Conservation (phyloP, 768 basidiomycete species). For the Chiua virens region DNA sequence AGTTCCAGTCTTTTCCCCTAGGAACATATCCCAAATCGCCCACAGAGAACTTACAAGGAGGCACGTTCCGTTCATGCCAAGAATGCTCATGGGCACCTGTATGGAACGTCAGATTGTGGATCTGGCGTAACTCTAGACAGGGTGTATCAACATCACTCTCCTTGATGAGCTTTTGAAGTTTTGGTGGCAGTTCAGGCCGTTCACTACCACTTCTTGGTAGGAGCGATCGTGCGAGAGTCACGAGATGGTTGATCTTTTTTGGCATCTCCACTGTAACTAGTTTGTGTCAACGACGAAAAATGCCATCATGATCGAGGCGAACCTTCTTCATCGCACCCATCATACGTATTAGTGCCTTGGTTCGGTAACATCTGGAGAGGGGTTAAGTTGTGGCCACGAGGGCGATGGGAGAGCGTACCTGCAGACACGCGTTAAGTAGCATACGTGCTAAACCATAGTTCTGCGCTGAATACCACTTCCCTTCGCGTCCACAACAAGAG, state of each 20-base stretch:
- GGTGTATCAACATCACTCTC: constrained; percentile 29
- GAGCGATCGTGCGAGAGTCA: constrained; percentile 38
- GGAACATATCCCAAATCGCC: constrained; percentile 50
- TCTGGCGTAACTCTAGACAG: constrained; percentile 35
- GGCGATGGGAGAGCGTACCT: constrained; percentile 23
- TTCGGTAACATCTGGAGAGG: constrained; percentile 43
- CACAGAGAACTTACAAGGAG: constrained; percentile 39
- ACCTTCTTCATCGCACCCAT: constrained; percentile 22
- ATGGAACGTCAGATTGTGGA: constrained; percentile 39
- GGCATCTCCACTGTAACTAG: constrained; percentile 36
- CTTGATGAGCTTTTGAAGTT: constrained; percentile 35
- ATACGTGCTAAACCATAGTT: constrained; percentile 46
- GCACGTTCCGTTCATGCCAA: constrained; percentile 42
- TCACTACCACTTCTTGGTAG: constrained; percentile 36
- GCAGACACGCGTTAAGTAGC: constrained; percentile 35
- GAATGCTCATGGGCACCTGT: constrained; percentile 35
- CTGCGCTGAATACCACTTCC: constrained; percentile 35
- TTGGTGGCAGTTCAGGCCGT: constrained; percentile 28
- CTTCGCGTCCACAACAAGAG: constrained; percentile 42
- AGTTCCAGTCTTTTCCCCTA: constrained; percentile 32
- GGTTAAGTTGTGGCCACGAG: neutral
- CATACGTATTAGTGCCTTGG: constrained; percentile 31
- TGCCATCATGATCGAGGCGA: neutral
- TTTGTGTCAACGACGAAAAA: constrained; percentile 1
- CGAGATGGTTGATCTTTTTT: constrained; percentile 40